Evolutionary conservation across 176 grass and related monocot species (phyloP).

Genomic region (Chloris gayana): DNA sequence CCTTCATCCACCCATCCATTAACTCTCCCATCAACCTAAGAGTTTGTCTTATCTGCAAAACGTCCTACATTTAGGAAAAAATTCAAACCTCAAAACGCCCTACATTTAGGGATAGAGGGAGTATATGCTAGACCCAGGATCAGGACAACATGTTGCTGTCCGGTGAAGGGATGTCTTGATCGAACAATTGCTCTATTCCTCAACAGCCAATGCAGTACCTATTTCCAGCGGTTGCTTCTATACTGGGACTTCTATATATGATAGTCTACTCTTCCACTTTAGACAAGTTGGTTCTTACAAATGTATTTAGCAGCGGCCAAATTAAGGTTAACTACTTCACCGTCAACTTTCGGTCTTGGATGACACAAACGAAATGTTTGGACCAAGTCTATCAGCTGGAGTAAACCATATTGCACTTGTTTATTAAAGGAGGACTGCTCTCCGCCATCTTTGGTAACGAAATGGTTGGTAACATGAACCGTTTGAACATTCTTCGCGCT

Average conservation of each 20-base stretch:
- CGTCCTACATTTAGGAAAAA: no score
- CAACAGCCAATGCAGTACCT: neutral
- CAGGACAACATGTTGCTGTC: neutral
- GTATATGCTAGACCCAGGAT: neutral
- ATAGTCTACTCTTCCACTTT: neutral
- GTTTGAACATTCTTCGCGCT: neutral
- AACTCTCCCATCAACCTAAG: no score
- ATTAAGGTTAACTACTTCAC: neutral
- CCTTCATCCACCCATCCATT: no score
- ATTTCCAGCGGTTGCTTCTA: constrained; percentile 16
- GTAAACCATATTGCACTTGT: neutral
- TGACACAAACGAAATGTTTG: neutral
- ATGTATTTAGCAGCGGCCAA: constrained; percentile 28
- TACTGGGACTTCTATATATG: neutral
- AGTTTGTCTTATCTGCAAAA: no score
- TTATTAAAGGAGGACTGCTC: neutral
- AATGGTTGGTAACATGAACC: neutral
- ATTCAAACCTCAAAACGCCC: no score
- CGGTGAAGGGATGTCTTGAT: neutral
- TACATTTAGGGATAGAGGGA: no score
- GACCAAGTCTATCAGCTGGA: neutral
- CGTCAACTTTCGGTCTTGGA: constrained; percentile 18
- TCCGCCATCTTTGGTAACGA: no score
- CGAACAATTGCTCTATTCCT: neutral
- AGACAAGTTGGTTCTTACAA: constrained; percentile 4